phyloP scores from a whole-genome alignment of 129 eudicot species.

The Helianthus tuberosus region DNA sequence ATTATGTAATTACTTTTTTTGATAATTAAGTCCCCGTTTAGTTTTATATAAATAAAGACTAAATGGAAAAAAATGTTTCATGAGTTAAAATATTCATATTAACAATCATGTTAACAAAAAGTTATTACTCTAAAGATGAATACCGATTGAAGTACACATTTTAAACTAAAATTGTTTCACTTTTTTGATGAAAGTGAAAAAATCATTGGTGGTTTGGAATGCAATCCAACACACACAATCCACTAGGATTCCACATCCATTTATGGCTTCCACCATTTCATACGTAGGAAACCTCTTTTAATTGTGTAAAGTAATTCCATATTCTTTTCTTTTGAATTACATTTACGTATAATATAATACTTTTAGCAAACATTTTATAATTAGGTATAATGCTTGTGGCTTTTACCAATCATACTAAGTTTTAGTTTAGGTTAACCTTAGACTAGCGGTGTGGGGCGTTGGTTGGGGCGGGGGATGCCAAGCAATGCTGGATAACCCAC shows the following conservation, averaged over 20 bases:
- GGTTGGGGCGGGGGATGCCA: too few relatives aligned
- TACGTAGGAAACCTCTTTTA: background rate
- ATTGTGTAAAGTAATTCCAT: background rate
- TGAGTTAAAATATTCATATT: background rate
- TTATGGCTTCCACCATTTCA: slow-evolving; percentile 4
- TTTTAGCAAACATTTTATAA: background rate
- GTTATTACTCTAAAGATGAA: slow-evolving; percentile 4
- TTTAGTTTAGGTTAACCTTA: background rate
- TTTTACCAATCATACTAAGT: too few relatives aligned
- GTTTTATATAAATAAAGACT: too few relatives aligned
- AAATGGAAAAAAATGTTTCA: background rate
- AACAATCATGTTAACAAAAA: background rate
- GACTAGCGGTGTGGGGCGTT: too few relatives aligned
- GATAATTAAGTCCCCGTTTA: too few relatives aligned
- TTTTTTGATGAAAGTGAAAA: background rate
- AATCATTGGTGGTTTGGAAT: background rate
- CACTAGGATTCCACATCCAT: background rate
- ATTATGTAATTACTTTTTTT: too few relatives aligned
- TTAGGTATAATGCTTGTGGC: background rate
- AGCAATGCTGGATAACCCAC: too few relatives aligned
- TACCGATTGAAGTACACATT: background rate
- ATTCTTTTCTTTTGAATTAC: background rate
- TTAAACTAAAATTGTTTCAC: slow-evolving; percentile 10
- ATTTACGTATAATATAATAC: background rate
- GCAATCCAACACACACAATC: slow-evolving; percentile 11